phyloP scores from a whole-genome alignment of 2,329 filamentous ascomycete genomes.

The Xylaria sp. region DNA sequence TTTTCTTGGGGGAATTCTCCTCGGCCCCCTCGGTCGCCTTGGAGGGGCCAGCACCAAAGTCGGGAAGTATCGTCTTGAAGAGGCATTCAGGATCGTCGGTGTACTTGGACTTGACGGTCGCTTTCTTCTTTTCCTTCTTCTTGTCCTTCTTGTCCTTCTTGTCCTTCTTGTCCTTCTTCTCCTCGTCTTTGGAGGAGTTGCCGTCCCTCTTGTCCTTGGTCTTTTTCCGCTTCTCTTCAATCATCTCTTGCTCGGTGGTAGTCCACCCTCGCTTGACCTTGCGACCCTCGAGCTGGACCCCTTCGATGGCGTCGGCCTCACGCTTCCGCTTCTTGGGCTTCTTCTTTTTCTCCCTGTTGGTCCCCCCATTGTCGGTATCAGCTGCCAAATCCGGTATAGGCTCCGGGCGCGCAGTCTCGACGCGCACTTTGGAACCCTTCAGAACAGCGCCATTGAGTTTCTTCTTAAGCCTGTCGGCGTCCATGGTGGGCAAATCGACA shows the following conservation, averaged over 20 bases:
- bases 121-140: slow-evolving; percentile 63
- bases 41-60: slow-evolving; percentile 56
- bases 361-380: slow-evolving; percentile 48
- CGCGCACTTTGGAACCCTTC: slow-evolving; percentile 83
- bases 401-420: slow-evolving; percentile 81
- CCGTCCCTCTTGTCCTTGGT: slow-evolving; percentile 54
- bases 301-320: slow-evolving; percentile 64
- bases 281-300: slow-evolving; percentile 77
- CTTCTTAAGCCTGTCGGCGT: slow-evolving; percentile 90
- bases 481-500: slow-evolving; percentile 80
- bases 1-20: slow-evolving; percentile 62
- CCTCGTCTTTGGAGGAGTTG: slow-evolving; percentile 45
- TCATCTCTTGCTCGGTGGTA: slow-evolving; percentile 65
- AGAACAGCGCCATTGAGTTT: slow-evolving; percentile 89
- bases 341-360: slow-evolving; percentile 50
- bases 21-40: slow-evolving; percentile 56
- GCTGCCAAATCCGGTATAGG: slow-evolving; percentile 56
- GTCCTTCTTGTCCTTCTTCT: slow-evolving; percentile 61
- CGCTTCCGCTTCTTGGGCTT: slow-evolving; percentile 63
- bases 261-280: slow-evolving; percentile 93
- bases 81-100: slow-evolving; percentile 83
- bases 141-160: slow-evolving; percentile 62
- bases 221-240: slow-evolving; percentile 59
- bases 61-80: slow-evolving; percentile 81
- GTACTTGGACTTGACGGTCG: slow-evolving; percentile 76